Conservation (phyloP, 495 filamentous ascomycete genomes). For the Aspergillus carlsbadensis region DNA sequence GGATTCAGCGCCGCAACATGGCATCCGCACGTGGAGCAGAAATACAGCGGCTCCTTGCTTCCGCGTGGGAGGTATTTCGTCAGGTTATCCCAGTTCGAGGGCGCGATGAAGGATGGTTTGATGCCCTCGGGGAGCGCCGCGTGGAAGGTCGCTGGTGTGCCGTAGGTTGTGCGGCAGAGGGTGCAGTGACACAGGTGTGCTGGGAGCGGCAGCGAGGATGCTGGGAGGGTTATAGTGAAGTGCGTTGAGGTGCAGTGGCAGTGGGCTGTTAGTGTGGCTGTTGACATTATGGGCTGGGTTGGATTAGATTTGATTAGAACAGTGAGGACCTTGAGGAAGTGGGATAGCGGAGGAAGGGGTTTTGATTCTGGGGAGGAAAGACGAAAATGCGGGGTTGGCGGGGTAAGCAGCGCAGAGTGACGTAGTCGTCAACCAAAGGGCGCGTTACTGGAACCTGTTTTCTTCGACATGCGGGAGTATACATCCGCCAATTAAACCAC, state of each 20-base stretch:
- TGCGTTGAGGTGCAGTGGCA: constrained; percentile 54
- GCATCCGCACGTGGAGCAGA: constrained; percentile 48
- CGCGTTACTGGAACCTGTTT: no score
- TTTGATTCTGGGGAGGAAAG: no score
- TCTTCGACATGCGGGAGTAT: no score
- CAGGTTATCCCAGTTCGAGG: constrained; percentile 27
- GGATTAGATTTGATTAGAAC: background rate
- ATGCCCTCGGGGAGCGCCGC: constrained; percentile 39
- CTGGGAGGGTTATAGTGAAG: constrained; percentile 27
- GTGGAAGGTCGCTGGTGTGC: constrained; percentile 55
- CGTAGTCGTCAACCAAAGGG: no score
- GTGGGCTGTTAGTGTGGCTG: constrained; percentile 28
- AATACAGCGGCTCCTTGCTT: constrained; percentile 27
- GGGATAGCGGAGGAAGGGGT: no score
- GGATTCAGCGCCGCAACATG: constrained; percentile 26
- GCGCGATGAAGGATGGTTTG: constrained; percentile 29
- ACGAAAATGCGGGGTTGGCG: no score
- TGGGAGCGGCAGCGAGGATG: constrained; percentile 25
- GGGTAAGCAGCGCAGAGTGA: no score
- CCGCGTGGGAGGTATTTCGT: constrained; percentile 33
- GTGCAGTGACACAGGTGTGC: constrained; percentile 63
- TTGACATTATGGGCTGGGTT: background rate
- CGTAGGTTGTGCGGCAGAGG: constrained; percentile 59
- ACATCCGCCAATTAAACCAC: no score
- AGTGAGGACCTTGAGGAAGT: no score